phyloP scores from a whole-genome alignment of 805 yeast genomes.

The Saccharomycopsis babjevae region DNA sequence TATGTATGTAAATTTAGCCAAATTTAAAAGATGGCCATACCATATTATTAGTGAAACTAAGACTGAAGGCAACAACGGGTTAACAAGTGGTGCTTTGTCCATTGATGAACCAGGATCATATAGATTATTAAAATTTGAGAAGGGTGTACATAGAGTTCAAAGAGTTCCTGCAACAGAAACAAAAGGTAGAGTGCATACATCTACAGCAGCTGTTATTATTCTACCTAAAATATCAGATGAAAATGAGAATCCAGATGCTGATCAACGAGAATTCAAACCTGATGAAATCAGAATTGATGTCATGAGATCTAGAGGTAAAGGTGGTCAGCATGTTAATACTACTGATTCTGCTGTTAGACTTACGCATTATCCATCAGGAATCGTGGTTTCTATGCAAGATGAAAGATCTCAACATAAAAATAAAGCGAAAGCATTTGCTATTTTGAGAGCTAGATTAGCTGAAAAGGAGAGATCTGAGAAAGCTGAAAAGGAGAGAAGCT shows the following conservation, averaged over 20 bases:
- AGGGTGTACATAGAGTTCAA: slow-evolving; percentile 95
- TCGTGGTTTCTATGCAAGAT: slow-evolving; percentile 83
- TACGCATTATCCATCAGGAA: slow-evolving; percentile 86
- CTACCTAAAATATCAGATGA: slow-evolving; percentile 62
- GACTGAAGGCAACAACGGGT: slow-evolving; percentile 50
- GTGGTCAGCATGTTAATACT: slow-evolving; percentile 97
- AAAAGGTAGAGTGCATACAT: slow-evolving; percentile 90
- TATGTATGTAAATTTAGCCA: slow-evolving; percentile 74
- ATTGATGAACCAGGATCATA: slow-evolving; percentile 73
- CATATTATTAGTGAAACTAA: slow-evolving; percentile 46
- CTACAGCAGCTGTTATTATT: slow-evolving; percentile 92
- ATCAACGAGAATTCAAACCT: slow-evolving; percentile 65
- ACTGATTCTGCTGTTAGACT: slow-evolving; percentile 94
- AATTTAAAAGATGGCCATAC: slow-evolving; percentile 54
- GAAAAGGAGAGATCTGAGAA: slow-evolving; percentile 62
- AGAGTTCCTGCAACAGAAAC: slow-evolving; percentile 88
- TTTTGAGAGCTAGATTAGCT: slow-evolving; percentile 75
- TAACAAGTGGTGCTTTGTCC: slow-evolving; percentile 64
- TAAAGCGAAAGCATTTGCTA: slow-evolving; percentile 82
- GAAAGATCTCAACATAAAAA: slow-evolving; percentile 91
- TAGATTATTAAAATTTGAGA: slow-evolving; percentile 64
- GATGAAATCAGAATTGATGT: slow-evolving; percentile 89
- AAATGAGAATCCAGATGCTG: slow-evolving; percentile 35
- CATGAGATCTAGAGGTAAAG: slow-evolving; percentile 96
- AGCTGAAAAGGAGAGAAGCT: slow-evolving; percentile 51